phyloP scores from a whole-genome alignment of 2,329 filamentous ascomycete genomes.

The Pseudogymnoascus sp. region DNA sequence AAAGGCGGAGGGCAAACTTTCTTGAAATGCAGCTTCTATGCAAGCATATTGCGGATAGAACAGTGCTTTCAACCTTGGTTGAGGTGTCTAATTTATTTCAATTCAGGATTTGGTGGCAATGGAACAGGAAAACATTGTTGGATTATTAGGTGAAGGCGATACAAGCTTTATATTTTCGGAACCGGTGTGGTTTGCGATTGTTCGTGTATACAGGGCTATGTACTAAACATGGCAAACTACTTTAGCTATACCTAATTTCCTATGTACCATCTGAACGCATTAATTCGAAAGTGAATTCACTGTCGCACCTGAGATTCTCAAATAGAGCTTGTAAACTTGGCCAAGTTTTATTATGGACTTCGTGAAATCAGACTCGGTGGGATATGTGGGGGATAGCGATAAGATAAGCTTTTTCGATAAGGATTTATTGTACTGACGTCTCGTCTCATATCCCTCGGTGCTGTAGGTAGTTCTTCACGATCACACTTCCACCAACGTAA shows the following conservation, averaged over 20 bases:
- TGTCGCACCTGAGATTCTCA: background rate
- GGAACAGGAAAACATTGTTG: slow-evolving; percentile 1
- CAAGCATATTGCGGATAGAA: slow-evolving; percentile 1
- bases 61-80: background rate
- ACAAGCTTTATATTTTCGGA: slow-evolving; percentile 6
- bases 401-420: slow-evolving; percentile 1
- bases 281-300: background rate
- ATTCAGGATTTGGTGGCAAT: slow-evolving; percentile 6
- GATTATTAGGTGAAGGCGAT: slow-evolving; percentile 1
- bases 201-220: background rate
- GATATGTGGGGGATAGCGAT: slow-evolving; percentile 7
- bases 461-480: background rate
- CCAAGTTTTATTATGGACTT: background rate
- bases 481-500: background rate
- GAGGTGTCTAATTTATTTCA: slow-evolving; percentile 1
- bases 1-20: slow-evolving; percentile 65
- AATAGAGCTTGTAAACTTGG: background rate
- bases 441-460: slow-evolving; percentile 5
- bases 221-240: background rate
- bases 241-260: slow-evolving; percentile 9
- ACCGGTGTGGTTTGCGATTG: slow-evolving; percentile 1
- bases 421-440: slow-evolving; percentile 4
- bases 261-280: background rate
- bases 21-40: slow-evolving; percentile 26
- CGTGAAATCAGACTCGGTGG: background rate